Conservation (phyloP, 306 rosid genomes). For the Comarum palustre region DNA sequence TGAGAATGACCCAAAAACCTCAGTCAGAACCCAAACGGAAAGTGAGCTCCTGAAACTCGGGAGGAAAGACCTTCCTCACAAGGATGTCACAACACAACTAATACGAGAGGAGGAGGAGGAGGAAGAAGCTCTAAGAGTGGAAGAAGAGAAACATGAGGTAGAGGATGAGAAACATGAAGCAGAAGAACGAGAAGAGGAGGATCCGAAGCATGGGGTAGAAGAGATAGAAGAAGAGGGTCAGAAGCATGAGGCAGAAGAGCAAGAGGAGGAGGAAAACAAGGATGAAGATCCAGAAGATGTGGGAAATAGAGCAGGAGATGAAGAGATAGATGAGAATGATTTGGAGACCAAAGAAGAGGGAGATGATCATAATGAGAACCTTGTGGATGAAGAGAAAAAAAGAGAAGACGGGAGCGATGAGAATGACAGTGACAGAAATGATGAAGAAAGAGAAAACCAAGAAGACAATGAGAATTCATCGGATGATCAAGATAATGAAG, state of each 20-base stretch:
- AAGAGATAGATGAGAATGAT: conserved; percentile 73
- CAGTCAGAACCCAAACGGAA: conserved; percentile 23
- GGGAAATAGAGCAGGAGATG: conserved; percentile 62
- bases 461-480: conserved; percentile 40
- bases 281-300: conserved; percentile 51
- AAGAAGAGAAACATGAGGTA: conserved; percentile 48
- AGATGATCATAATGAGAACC: conserved; percentile 49
- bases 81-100: conserved; percentile 34
- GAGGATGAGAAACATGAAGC: conserved; percentile 36
- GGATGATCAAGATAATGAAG: conserved; percentile 39
- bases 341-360: conserved; percentile 55
- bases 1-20: conserved; percentile 39
- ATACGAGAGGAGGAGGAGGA: conserved; percentile 74
- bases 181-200: conserved; percentile 35
- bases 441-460: conserved; percentile 37
- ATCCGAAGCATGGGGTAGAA: conserved; percentile 28
- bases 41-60: conserved; percentile 55
- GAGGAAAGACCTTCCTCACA: conserved; percentile 68
- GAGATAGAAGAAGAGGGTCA: conserved; percentile 29
- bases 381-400: conserved; percentile 59
- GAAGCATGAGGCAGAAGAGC: conserved; percentile 38
- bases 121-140: conserved; percentile 52
- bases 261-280: conserved; percentile 54
- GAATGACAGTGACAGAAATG: conserved; percentile 33
- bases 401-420: conserved; percentile 47